These are phyloP conservation scores for Scutellaria galericulata DNA, from an alignment of 257 asterid genomes.

Conservation along the genomic window DNA sequence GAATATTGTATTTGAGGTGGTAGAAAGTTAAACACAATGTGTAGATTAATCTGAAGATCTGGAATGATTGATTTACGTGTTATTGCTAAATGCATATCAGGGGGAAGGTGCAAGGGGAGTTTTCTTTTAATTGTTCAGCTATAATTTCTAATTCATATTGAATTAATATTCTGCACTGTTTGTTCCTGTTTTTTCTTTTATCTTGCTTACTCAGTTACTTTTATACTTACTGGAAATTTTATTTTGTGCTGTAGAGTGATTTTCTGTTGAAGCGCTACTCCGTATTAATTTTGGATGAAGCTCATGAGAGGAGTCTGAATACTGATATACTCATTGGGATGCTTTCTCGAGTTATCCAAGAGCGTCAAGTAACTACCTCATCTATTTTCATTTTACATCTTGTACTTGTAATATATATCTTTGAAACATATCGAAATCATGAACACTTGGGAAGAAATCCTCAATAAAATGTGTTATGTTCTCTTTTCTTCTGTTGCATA, in stretches of 20 bases:
- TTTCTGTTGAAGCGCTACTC: conserved; percentile 87
- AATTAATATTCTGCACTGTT: conserved; percentile 14
- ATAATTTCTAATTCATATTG: not conserved
- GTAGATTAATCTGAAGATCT: not conserved
- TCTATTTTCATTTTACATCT: conserved; percentile 20
- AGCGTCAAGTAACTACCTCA: conserved; percentile 64
- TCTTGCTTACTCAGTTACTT: conserved; percentile 6
- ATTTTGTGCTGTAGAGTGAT: conserved; percentile 61
- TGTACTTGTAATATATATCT: conserved; percentile 25
- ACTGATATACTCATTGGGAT: conserved; percentile 98
- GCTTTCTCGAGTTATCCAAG: conserved; percentile 94
- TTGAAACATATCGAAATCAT: conserved; percentile 9
- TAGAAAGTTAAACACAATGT: not conserved
- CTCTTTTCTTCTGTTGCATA: not conserved
- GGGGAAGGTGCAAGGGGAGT: not conserved
- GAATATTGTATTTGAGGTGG: conserved; percentile 1
- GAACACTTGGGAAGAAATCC: not conserved
- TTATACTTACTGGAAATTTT: conserved; percentile 4
- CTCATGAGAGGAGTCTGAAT: conserved; percentile 96
- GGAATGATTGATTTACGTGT: not conserved
- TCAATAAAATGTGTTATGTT: not conserved
- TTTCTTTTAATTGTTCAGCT: conserved; percentile 19
- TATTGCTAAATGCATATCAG: not conserved
- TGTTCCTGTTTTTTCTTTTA: not conserved
- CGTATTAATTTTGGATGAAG: conserved; percentile 90